A percentile compares a stretch with the other conserved stretches of the same genome.
phyloP scores from a whole-genome alignment of 1,284 basidiomycete species.

The Malassezia cuniculi region DNA sequence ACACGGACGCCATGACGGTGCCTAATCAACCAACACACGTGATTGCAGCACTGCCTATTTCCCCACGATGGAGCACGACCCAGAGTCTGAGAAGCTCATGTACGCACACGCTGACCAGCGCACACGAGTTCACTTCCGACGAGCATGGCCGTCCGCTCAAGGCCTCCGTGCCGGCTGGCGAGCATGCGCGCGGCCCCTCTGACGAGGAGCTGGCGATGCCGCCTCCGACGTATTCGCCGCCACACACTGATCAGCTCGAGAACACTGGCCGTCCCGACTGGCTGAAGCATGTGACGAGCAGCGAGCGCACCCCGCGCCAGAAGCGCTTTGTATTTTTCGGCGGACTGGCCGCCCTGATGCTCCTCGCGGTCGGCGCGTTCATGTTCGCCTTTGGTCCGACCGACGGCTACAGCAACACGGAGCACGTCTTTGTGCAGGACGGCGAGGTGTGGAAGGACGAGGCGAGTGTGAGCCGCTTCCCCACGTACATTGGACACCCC shows the following conservation, averaged over 20 bases:
- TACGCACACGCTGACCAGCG: slow-evolving; percentile 1
- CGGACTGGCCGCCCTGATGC: not conserved
- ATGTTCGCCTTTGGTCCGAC: slow-evolving; percentile 25
- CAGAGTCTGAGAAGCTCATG: slow-evolving; percentile 11
- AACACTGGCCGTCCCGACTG: slow-evolving; percentile 12
- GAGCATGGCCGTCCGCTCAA: slow-evolving; percentile 5
- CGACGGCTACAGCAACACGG: slow-evolving; percentile 9
- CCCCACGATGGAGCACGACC: not conserved
- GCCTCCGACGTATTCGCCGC: too few relatives aligned
- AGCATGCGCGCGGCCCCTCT: too few relatives aligned
- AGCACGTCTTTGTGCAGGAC: slow-evolving; percentile 16
- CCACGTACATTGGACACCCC: slow-evolving; percentile 31
- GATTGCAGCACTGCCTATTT: too few relatives aligned
- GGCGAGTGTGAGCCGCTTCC: slow-evolving; percentile 18
- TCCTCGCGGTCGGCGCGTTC: slow-evolving; percentile 22
- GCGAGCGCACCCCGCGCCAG: not conserved
- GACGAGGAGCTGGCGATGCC: not conserved
- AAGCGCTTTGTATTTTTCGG: not conserved
- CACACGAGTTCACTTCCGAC: slow-evolving; percentile 12
- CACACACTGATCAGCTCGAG: slow-evolving; percentile 2
- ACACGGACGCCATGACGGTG: slow-evolving; percentile 2
- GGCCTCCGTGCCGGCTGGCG: slow-evolving; percentile 6
- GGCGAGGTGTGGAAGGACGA: slow-evolving; percentile 26
- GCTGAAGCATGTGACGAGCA: slow-evolving; percentile 2
- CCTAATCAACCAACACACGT: not conserved